These are phyloP conservation scores for Aspergillus incahuasiensis DNA, from an alignment of 495 filamentous ascomycete species.

Conservation along the genomic window DNA sequence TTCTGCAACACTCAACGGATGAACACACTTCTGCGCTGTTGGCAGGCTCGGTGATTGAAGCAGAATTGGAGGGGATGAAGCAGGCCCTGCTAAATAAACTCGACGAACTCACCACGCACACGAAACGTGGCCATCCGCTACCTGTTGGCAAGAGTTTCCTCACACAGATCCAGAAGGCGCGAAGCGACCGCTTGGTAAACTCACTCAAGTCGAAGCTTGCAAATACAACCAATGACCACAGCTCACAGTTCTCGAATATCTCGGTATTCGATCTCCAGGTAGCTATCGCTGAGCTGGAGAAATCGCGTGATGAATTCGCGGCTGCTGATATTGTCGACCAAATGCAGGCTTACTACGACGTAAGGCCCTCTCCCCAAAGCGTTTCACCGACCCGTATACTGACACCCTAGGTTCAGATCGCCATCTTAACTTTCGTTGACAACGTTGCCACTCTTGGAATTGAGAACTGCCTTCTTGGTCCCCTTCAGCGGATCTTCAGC, in stretches of 20 bases:
- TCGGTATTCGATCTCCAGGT: no score
- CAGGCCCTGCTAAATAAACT: constrained; percentile 34
- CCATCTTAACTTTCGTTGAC: constrained; percentile 58
- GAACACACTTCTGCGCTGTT: constrained; percentile 29
- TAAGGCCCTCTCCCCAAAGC: constrained; percentile 10
- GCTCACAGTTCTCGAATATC: no score
- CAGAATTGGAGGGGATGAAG: constrained; percentile 27
- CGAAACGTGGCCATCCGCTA: constrained; percentile 41
- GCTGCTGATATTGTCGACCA: constrained; percentile 27
- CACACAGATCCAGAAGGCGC: constrained; percentile 22
- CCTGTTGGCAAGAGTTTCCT: constrained; percentile 39
- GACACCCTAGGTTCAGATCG: no score
- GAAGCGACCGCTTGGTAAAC: constrained; percentile 12
- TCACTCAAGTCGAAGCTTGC: background rate
- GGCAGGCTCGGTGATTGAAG: constrained; percentile 21
- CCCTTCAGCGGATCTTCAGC: constrained; percentile 26
- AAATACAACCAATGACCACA: no score
- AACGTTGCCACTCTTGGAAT: constrained; percentile 55
- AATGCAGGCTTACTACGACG: constrained; percentile 36
- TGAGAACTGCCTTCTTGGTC: constrained; percentile 51
- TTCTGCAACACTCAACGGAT: constrained; percentile 25
- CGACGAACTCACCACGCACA: constrained; percentile 35
- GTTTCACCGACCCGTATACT: no score
- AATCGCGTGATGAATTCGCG: constrained; percentile 13
- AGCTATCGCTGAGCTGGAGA: background rate